phyloP scores from a whole-genome alignment of 331 rosid species.

The Prunus yedoensis region DNA sequence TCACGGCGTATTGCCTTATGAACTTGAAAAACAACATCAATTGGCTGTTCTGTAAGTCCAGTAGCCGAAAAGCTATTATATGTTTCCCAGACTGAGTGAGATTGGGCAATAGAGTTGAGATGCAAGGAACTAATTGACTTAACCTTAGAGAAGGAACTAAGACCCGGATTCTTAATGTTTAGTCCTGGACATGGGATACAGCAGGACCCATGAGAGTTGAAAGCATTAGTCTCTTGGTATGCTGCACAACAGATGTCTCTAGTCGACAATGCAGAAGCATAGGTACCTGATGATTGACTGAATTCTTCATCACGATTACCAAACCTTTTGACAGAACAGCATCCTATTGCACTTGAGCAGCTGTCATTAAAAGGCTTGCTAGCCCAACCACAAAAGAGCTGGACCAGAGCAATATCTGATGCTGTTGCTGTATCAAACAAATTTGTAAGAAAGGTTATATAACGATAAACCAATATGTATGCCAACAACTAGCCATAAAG shows the following conservation, averaged over 20 bases:
- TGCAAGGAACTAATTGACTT: constrained; percentile 53
- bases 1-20: constrained; percentile 93
- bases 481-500: constrained; percentile 15
- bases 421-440: constrained; percentile 61
- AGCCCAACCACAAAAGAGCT: constrained; percentile 84
- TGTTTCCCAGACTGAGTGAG: constrained; percentile 64
- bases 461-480: not conserved
- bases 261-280: constrained; percentile 39
- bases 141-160: constrained; percentile 52
- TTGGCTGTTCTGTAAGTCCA: constrained; percentile 64
- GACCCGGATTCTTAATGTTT: constrained; percentile 55
- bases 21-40: constrained; percentile 89
- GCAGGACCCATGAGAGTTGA: constrained; percentile 41
- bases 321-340: constrained; percentile 53
- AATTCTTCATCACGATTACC: constrained; percentile 51
- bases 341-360: constrained; percentile 56
- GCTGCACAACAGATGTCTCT: constrained; percentile 32
- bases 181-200: constrained; percentile 70
- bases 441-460: constrained; percentile 16
- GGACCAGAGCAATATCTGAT: constrained; percentile 69
- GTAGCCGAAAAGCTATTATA: constrained; percentile 41
- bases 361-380: constrained; percentile 65
- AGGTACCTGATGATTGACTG: constrained; percentile 37
- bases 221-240: constrained; percentile 39
- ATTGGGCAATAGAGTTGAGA: constrained; percentile 54